Conservation (phyloP, 2,329 filamentous ascomycete genomes). For the Xylariaceae sp. region DNA sequence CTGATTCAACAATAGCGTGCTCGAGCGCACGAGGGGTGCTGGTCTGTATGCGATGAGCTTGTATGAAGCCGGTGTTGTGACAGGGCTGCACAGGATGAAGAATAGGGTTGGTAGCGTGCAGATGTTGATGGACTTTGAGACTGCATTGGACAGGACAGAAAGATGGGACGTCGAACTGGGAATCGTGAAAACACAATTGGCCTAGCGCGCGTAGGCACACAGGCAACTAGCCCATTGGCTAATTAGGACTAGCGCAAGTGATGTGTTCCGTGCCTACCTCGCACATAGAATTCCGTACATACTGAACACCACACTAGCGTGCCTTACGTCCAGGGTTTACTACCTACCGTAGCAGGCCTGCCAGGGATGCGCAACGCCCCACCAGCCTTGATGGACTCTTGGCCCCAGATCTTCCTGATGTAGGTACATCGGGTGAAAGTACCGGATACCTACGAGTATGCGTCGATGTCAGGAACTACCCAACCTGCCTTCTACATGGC, state of each 20-base stretch:
- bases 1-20: not conserved
- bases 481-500: not conserved
- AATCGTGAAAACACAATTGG: slow-evolving; percentile 26
- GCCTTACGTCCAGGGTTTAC: not conserved
- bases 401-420: not conserved
- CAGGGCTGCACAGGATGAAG: slow-evolving; percentile 2
- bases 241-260: not conserved
- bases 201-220: slow-evolving; percentile 4
- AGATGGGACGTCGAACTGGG: not conserved
- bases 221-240: not conserved
- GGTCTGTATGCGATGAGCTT: not conserved
- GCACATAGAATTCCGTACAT: not conserved
- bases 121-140: slow-evolving; percentile 27
- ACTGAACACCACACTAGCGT: not conserved
- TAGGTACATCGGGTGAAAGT: not conserved
- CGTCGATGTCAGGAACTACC: not conserved
- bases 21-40: not conserved
- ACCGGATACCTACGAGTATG: not conserved
- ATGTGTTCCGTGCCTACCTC: not conserved
- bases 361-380: not conserved
- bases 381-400: not conserved
- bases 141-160: slow-evolving; percentile 22
- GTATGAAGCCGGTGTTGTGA: too few species aligned
- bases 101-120: slow-evolving; percentile 8
- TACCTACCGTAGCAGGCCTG: not conserved